Base-by-base conservation (phyloP, 192 early-diverging fungal genomes). In the Geranomyces variabilis region DNA sequence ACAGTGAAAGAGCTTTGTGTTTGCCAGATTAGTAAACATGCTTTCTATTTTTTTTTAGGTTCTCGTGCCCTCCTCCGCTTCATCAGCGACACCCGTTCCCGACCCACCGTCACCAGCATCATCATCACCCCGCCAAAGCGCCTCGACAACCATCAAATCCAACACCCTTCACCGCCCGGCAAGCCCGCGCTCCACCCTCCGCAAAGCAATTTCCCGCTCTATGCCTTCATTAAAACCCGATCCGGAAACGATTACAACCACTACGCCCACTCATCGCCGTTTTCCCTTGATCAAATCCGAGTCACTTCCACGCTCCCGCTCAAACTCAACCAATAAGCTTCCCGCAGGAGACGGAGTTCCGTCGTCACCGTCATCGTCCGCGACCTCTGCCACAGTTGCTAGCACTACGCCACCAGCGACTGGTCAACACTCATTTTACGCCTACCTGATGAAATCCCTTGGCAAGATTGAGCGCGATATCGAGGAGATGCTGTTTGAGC, bases 381-480 rank as follows among this genome's bases (percentile, higher is more conserved):
- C 36, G 10, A 10, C 36, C 36, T 41, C 36, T 3, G 36, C 36
- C 36, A 10, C 36, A 7, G 5, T 3, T 41, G 10, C 36, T 10
- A 10, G 36, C 10, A 41, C 36, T 10, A 10, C 29, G 58, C 58
- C 3, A 60, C 29, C 29, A 24, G 57, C 43, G 36, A 7, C 36
- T 41, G 10, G 36, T 10, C 36, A 41, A 10, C 36, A 41, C 36
- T 41, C 36, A 3, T 55, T 82, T 43, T 74, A 78, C 61, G 21
- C 19, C 26, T 75, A 71, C 21, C 46, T 82, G 21, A 69, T 45
- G 30, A 75, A 71, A 53, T 67, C 69, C 47, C 53, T 82, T 10
- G 48, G 56, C n/a, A 69, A 70, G 41, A 66, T 82, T 26, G 77
- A 78, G 57, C 43, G 59, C 22, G 80, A 82, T 26, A 22, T 77